A percentile compares a stretch with the other conserved stretches of the same genome.
These are phyloP conservation scores for Fusarium irregulare DNA, from an alignment of 2,329 filamentous ascomycete species.

Conservation along the genomic window DNA sequence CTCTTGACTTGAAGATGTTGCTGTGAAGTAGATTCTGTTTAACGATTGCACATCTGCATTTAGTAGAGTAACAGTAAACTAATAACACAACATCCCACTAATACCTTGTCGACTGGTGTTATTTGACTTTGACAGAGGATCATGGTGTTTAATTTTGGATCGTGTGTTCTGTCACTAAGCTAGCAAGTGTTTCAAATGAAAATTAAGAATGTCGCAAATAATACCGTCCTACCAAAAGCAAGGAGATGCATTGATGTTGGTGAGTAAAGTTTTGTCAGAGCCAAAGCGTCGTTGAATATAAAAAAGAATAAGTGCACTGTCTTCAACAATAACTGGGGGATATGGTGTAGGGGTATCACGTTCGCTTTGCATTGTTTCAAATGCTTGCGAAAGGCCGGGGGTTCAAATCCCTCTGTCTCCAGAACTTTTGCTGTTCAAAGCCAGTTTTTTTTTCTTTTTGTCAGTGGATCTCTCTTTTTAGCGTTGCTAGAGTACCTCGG, in stretches of 20 bases:
- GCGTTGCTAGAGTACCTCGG: not conserved
- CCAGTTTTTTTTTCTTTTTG: not conserved
- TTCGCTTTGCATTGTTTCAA: constrained; percentile 44
- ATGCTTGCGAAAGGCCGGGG: constrained; percentile 44
- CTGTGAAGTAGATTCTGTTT: not conserved
- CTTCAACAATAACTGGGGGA: constrained; percentile 28
- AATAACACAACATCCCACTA: not conserved
- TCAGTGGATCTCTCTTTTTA: not conserved
- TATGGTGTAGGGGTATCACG: constrained; percentile 48
- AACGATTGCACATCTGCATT: not conserved
- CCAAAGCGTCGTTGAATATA: accelerated
- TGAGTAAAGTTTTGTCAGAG: not conserved
- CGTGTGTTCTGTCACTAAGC: too few species aligned
- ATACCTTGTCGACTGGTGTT: accelerated
- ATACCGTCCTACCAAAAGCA: too few species aligned
- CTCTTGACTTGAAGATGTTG: not conserved
- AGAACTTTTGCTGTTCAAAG: constrained; percentile 5
- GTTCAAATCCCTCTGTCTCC: constrained; percentile 49
- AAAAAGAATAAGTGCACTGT: accelerated
- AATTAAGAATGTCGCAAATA: not conserved
- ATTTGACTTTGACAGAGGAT: not conserved
- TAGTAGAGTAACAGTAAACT: not conserved
- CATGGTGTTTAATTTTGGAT: not conserved
- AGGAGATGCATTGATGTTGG: not conserved
- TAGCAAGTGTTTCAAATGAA: not conserved